Base-by-base conservation (phyloP, 176 grass and related monocot genomes). In the Alloteropsis semialata region DNA sequence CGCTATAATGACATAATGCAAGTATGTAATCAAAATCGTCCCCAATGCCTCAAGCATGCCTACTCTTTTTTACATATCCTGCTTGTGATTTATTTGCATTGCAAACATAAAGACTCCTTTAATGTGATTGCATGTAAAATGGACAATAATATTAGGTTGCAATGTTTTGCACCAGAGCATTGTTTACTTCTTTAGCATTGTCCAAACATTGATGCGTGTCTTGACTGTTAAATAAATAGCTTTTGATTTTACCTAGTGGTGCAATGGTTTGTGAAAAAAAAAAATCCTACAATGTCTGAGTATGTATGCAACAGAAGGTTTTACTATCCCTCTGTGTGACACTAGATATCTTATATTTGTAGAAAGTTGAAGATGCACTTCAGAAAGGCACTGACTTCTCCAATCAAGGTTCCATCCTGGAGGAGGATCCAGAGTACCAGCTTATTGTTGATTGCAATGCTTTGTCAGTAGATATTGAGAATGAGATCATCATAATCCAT, bases 401-500 rank as follows among this genome's bases (percentile, higher is more conserved):
- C 60, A 82, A 45, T 87, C 84, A 93, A 82, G 81, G 81, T 22
- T 83, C 80, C 80, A 88, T 90, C 30, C 77, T 97, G 25, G 89
- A 97, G 58, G 91, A 97, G 67, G 94, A 97, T 83, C 91, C 89
- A 34, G 91, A 92, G 39, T 94, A 97, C 75, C 94, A 97, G 77
- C 89, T 97, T 69, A 97, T 94, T 81, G 95, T 94, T 14, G 88
- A 94, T 80, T 94, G 90, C 81, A 97, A 97, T 83, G 69, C 92
- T 39, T 87, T 97, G 59, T 97, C 95, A 45, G 95, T 94, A 14
- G 90, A 97, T 57, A 94, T 92, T 74, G 95, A 97, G 66, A 94
- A 97, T 87, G 95, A 94, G 60, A 94, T 94, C 72, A 88, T 91
- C 69, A 97, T 97, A 88, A 94, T 97, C 18, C 95, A 97, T 77